phyloP scores from a whole-genome alignment of 2,329 filamentous ascomycete genomes.

The Onygenales sp. region DNA sequence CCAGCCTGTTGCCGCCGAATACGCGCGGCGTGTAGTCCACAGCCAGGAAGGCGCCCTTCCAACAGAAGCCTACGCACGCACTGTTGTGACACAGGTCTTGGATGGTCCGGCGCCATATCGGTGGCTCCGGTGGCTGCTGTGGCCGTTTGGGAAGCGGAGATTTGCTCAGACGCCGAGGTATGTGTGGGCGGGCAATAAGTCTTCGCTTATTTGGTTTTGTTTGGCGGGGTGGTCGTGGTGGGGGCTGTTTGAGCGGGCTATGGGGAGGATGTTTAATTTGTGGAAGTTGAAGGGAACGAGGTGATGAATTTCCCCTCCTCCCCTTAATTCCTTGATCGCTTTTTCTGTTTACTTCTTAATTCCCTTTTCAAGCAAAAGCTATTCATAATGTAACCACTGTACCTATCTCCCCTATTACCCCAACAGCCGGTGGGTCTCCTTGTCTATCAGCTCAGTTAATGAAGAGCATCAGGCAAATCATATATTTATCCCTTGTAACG shows the following conservation, averaged over 20 bases:
- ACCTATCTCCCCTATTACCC: too few relatives aligned
- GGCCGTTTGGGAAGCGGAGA: constrained; percentile 28
- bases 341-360: too few relatives aligned
- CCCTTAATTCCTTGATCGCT: neutral
- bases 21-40: constrained; percentile 42
- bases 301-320: too few relatives aligned
- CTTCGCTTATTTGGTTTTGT: constrained; percentile 42
- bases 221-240: constrained; percentile 38
- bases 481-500: too few relatives aligned
- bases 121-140: constrained; percentile 30
- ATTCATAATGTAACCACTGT: too few relatives aligned
- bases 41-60: constrained; percentile 46
- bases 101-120: constrained; percentile 35
- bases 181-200: constrained; percentile 40
- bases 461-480: too few relatives aligned
- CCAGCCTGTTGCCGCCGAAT: constrained; percentile 42
- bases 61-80: constrained; percentile 44
- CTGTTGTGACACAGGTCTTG: constrained; percentile 46
- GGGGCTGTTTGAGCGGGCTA: constrained; percentile 24
- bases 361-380: neutral
- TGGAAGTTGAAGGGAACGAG: constrained; percentile 31
- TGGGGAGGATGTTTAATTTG: constrained; percentile 44
- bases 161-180: constrained; percentile 24
- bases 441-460: too few relatives aligned
- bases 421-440: too few relatives aligned